Evolutionary conservation across 2,329 filamentous ascomycete species (phyloP).

Genomic region (Pyricularia pennisetigena): DNA sequence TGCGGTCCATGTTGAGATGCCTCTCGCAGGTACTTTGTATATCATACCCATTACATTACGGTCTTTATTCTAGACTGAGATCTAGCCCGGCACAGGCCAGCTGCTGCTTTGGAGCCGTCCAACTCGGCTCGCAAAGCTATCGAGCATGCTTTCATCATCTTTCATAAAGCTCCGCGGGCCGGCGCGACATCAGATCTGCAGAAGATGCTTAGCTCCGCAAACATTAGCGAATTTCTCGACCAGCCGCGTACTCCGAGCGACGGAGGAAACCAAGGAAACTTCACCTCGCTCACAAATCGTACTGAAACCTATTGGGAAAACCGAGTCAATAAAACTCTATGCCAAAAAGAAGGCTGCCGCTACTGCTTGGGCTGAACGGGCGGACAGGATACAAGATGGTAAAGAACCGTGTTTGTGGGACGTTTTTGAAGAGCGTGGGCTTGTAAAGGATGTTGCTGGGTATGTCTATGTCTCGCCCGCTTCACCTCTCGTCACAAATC

Average conservation of each 20-base stretch:
- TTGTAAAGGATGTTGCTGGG: conserved; percentile 67
- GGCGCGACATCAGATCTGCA: background rate
- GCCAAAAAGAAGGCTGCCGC: conserved; percentile 31
- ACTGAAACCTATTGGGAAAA: conserved; percentile 9
- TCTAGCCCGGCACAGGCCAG: background rate
- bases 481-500: conserved; percentile 10
- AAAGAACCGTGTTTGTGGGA: conserved; percentile 46
- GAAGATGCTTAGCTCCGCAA: background rate
- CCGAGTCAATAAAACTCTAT: conserved; percentile 24
- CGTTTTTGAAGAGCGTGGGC: conserved; percentile 60
- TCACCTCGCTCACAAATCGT: background rate
- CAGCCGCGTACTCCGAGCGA: background rate
- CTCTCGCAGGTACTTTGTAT: background rate
- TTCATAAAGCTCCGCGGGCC: background rate
- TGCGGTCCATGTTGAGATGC: background rate
- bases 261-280: background rate
- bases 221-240: background rate
- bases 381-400: conserved; percentile 37
- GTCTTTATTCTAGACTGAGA: background rate
- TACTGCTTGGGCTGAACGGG: conserved; percentile 36
- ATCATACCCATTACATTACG: background rate
- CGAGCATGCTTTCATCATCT: background rate
- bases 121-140: background rate
- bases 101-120: background rate
- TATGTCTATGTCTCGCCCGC: conserved; percentile 26